Evolutionary conservation across 345 rosid species (phyloP).

Genomic region (Streptanthus diversifolius): DNA sequence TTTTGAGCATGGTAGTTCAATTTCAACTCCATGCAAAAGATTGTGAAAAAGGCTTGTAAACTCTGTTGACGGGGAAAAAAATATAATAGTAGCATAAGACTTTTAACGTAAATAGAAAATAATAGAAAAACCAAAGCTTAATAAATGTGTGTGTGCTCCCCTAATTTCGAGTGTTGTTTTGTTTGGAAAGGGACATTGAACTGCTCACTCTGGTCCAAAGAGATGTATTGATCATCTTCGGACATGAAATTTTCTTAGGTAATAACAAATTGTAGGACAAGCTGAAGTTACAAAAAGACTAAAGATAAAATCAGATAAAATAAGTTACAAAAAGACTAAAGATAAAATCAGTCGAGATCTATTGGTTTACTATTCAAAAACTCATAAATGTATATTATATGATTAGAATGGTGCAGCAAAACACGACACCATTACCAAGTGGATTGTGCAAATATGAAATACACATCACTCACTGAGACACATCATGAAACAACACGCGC

Average conservation of each 20-base stretch:
- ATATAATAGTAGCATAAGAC: background rate
- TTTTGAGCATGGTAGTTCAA: background rate
- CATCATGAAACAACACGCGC: slow-evolving; percentile 34
- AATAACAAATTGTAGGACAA: background rate
- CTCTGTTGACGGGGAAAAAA: background rate
- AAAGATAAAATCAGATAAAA: background rate
- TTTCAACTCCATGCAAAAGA: background rate
- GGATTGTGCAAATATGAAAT: slow-evolving; percentile 29
- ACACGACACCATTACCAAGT: slow-evolving; percentile 25
- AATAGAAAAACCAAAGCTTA: no score
- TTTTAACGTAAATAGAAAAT: no score
- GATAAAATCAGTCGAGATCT: background rate
- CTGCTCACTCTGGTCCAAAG: background rate
- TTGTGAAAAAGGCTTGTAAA: background rate
- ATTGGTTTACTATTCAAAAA: background rate
- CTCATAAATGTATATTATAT: background rate
- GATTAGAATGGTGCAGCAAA: slow-evolving; percentile 9
- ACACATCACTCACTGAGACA: slow-evolving; percentile 23
- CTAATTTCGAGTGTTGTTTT: no score
- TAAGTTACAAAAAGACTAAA: background rate
- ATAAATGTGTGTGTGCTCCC: background rate
- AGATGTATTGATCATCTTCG: background rate
- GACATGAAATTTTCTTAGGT: no score
- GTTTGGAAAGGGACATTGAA: background rate
- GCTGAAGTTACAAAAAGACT: background rate